Evolutionary conservation across 495 filamentous ascomycete species (phyloP), one percentile per base, ranked within the genome.

Genomic region (Extremus antarcticus): DNA sequence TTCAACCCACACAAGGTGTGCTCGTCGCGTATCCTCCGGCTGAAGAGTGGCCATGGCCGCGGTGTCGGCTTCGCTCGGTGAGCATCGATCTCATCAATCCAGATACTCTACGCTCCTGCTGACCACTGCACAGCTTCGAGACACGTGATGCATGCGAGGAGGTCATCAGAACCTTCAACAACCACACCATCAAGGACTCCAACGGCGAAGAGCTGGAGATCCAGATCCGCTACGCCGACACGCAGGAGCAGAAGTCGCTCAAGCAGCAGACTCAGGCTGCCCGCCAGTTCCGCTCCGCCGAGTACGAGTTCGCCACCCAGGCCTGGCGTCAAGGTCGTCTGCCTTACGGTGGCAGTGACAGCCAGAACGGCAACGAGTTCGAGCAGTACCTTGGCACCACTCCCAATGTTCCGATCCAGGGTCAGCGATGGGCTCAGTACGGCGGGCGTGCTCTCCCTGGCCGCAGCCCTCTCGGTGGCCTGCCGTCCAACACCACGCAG

Each of bases 41-140:
- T 96, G 67, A 78, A 78, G 57, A 83, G 87, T 59, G 92, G 89
- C 51, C 84, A 90, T 54, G 95, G 91, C 69, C 91, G 92, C 65
- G 91, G 94, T 66, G 92, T 97, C 57, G 92, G 92, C 23, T 99
- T 99, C 72, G 94, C 92, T 66, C 82, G 91, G 91, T 95, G 70
- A 68, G 77, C 71, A 13, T 25, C 35, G 25, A n/a, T n/a, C n/a
- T 38, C 40, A 23, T 59, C 50, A 16, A 25, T 1, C 4, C 32
- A 16, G 16, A 25, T 29, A 54, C 15, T 2, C 25, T 8, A n/a
- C n/a, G 38, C 13, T 1, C 23, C 21, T 53, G n/a, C n/a, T 17
- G 22, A 29, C 17, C 45, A 47, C 25, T 25, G 2, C 25, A 57
- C 51, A 94, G 87, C 0, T 99, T 99, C 63, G 88, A 94, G 65